Evolutionary conservation across 345 rosid genomes (phyloP).

Genomic region (Gossypium bickii): DNA sequence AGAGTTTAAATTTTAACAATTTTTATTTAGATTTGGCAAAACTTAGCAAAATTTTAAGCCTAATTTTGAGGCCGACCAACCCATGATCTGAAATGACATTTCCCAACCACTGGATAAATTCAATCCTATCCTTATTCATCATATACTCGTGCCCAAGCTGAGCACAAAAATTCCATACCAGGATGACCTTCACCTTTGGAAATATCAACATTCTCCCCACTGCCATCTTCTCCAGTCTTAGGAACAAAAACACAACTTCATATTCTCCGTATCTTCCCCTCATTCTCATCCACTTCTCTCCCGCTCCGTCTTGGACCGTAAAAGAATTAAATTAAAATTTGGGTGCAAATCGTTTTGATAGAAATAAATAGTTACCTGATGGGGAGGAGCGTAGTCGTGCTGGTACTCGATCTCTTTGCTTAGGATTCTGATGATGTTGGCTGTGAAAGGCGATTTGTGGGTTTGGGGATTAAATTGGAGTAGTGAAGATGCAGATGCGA

Average conservation of each 20-base stretch:
- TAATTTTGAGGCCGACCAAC: too few relatives aligned
- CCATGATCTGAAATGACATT: too few relatives aligned
- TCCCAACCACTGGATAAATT: too few relatives aligned
- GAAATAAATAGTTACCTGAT: slow-evolving; percentile 31
- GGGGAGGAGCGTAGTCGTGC: slow-evolving; percentile 55
- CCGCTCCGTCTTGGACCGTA: slow-evolving; percentile 49
- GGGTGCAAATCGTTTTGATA: neutral
- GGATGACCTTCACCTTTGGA: slow-evolving; percentile 18
- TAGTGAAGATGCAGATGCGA: neutral
- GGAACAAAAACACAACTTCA: slow-evolving; percentile 41
- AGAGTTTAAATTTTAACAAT: fast-evolving
- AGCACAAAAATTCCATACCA: too few relatives aligned
- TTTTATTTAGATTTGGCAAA: fast-evolving
- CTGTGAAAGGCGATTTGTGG: slow-evolving; percentile 43
- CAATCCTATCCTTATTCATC: too few relatives aligned
- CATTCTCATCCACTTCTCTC: slow-evolving; percentile 54
- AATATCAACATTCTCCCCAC: slow-evolving; percentile 44
- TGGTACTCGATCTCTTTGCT: slow-evolving; percentile 53
- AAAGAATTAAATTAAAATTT: slow-evolving; percentile 30
- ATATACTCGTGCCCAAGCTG: too few relatives aligned
- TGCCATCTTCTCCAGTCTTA: slow-evolving; percentile 42
- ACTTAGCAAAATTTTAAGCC: too few relatives aligned
- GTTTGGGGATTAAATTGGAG: slow-evolving; percentile 3
- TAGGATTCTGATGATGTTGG: slow-evolving; percentile 66
- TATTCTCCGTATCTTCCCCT: slow-evolving; percentile 34